Evolutionary conservation across 1,139 yeast genomes (phyloP), one percentile per base, ranked within the genome.

Genomic region (Yamadazyma epiphylla): DNA sequence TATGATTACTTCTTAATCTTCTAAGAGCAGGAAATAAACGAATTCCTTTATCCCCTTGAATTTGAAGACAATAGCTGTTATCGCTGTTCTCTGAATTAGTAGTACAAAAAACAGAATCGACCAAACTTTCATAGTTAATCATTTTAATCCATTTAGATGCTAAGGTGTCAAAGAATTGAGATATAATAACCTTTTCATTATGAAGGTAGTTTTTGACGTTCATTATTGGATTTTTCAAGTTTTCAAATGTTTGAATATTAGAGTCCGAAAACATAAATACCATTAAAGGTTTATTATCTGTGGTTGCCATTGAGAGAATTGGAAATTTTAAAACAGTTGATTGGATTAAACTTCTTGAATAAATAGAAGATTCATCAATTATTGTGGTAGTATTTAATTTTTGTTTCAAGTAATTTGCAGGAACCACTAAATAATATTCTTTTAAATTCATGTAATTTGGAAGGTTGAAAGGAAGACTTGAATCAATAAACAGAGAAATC

Each of bases 31-130:
- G 68, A 31, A 55, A 58, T 7, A 64, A 32, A 5, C 46, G 46
- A 22, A 64, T 46, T 15, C 52, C 45, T 17, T 47, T 41, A 22
- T 46, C 37, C 22, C 52, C 56, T 3, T 55, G 52, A 11, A 70
- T 52, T 31, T 55, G 55, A 12, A 69, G 35, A 42, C 78, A 71
- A 34, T 54, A 60, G 28, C 74, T 63, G 13, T 53, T 46, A 10
- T 41, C 35, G 6, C 37, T 24, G 10, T 43, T 27, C 0, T 35
- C 28, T 1, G 41, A 26, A 29, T 56, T 53, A 5, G 64, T 51
- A 7, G 70, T 59, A 38, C 77, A 72, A 41, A 67, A 69, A 1
- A 54, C 50, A 0, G 74, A 66, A 26, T 58, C 58, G 1, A 69
- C 34, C 24, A 71, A 51, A 21, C 58, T 56, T 8, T 51, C 51